A percentile compares a stretch with the other conserved stretches of the same genome.
phyloP scores from a whole-genome alignment of 2,329 filamentous ascomycete genomes.

The Colletotrichum sp. region DNA sequence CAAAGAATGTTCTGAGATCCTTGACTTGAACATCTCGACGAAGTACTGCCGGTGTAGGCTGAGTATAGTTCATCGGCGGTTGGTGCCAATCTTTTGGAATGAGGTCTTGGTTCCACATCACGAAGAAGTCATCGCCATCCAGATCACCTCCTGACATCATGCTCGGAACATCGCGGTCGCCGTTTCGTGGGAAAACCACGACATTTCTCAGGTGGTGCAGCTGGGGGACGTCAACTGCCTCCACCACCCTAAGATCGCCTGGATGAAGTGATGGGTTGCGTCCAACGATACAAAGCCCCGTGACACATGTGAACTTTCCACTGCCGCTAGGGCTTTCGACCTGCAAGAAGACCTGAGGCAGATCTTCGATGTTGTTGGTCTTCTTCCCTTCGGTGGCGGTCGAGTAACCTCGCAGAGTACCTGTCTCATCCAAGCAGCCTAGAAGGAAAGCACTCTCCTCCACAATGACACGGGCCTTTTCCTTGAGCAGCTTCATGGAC shows the following conservation, averaged over 20 bases:
- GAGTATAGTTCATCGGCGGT: constrained; percentile 77
- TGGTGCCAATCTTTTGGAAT: constrained; percentile 74
- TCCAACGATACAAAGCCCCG: constrained; percentile 82
- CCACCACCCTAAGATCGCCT: constrained; percentile 87
- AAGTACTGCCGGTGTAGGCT: constrained; percentile 60
- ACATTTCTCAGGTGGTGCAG: constrained; percentile 82
- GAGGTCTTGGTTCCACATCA: constrained; percentile 85
- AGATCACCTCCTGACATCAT: constrained; percentile 98
- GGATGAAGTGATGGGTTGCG: constrained; percentile 94
- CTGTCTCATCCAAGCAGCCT: constrained; percentile 87
- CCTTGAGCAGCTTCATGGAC: constrained; percentile 88
- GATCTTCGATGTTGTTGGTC: constrained; percentile 49
- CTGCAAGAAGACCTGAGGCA: constrained; percentile 92
- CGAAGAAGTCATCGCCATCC: constrained; percentile 94
- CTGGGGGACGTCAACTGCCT: constrained; percentile 76
- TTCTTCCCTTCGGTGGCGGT: constrained; percentile 44
- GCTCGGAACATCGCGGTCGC: constrained; percentile 83
- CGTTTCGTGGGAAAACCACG: constrained; percentile 83
- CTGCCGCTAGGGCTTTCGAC: constrained; percentile 64
- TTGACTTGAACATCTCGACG: constrained; percentile 69
- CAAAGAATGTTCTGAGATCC: constrained; percentile 85
- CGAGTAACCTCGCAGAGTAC: constrained; percentile 74
- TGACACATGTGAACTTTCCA: constrained; percentile 66
- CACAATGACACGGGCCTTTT: constrained; percentile 86
- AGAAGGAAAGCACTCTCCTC: constrained; percentile 86